Base-by-base conservation (phyloP, 495 filamentous ascomycete genomes). In the Penicillium waksmanii region DNA sequence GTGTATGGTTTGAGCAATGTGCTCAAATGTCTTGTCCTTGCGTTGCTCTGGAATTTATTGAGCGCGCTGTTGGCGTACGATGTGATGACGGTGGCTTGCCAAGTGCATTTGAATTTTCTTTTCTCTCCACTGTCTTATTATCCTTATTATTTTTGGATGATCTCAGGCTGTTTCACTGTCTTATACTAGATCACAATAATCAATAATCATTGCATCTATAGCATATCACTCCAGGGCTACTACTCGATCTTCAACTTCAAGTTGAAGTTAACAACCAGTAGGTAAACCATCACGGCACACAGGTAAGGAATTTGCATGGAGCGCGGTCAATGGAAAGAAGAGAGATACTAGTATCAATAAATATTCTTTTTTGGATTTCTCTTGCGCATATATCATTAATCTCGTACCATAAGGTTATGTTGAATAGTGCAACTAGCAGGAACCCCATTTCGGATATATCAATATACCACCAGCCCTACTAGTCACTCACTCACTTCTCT, bases 1-100 rank as follows among this genome's bases (percentile, higher is more conserved):
- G 62, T 69, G 66, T 69, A 66, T 66, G 57, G 63, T 56, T 60
- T 56, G 34, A 44, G 42, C 55, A 27, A n/a, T 58, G 15, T 35
- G 58, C 33, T 43, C 50, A 55, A 59, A 23, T 61, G 58, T 60
- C 59, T 51, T 50, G 27, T 36, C 49, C 31, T 18, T 23, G 38
- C 34, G 25, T 31, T 21, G 33, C 55, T 47, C 42, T 15, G 3
- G 23, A 5, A 35, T 43, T 33, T 10, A 12, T 42, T 36, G 34
- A 51, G 54, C 52, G 54, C 43, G 42, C 43, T 40, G 52, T 54
- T 56, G 61, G 64, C 58, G 38, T 55, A 67, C 55, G 64, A 69
- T 54, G 50, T 66, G 57, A 68, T 62, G 66, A 68, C 51, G 54
- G 53, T 68, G 62, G 56, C 56, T 58, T 43, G 35, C 23, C 34